A percentile compares a stretch with the other conserved stretches of the same genome.
Conservation (phyloP, 2,329 filamentous ascomycete genomes). For the Aspergillus sp. region DNA sequence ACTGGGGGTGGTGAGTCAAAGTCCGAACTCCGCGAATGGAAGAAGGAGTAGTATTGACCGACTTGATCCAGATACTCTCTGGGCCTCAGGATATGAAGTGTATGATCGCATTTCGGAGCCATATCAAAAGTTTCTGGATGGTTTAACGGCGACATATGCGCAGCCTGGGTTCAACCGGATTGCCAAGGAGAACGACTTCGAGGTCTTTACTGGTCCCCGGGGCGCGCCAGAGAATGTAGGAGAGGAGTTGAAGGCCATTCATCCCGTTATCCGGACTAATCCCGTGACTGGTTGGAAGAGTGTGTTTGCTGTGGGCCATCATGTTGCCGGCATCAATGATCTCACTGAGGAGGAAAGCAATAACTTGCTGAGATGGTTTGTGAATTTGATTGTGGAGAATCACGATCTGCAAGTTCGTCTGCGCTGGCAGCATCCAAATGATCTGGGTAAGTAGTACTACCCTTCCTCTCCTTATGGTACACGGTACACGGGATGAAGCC, state of each 20-base stretch:
- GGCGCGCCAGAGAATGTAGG: conserved; percentile 54
- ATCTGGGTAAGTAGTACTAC: conserved; percentile 26
- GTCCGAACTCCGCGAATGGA: not conserved
- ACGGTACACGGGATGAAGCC: not conserved
- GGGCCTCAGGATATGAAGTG: conserved; percentile 37
- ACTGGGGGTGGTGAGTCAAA: conserved; percentile 32
- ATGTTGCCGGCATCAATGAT: conserved; percentile 26
- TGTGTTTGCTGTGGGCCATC: conserved; percentile 27
- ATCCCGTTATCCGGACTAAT: conserved; percentile 46
- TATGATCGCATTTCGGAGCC: conserved; percentile 35
- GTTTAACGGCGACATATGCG: conserved; percentile 30
- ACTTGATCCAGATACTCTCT: conserved; percentile 30
- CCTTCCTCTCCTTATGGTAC: not conserved
- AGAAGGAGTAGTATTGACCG: not conserved
- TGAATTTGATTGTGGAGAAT: conserved; percentile 32
- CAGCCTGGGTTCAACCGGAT: conserved; percentile 24
- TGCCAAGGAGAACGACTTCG: conserved; percentile 23
- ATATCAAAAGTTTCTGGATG: conserved; percentile 33
- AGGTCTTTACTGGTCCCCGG: conserved; percentile 21
- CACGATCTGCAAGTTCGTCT: conserved; percentile 37
- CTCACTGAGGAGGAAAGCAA: conserved; percentile 26
- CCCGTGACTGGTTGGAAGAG: conserved; percentile 36
- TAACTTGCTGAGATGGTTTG: conserved; percentile 27
- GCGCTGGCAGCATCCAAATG: conserved; percentile 34
- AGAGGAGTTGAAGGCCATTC: conserved; percentile 40